Conservation (phyloP, 164 flowering plant species). For the Nymphaea colorata region DNA sequence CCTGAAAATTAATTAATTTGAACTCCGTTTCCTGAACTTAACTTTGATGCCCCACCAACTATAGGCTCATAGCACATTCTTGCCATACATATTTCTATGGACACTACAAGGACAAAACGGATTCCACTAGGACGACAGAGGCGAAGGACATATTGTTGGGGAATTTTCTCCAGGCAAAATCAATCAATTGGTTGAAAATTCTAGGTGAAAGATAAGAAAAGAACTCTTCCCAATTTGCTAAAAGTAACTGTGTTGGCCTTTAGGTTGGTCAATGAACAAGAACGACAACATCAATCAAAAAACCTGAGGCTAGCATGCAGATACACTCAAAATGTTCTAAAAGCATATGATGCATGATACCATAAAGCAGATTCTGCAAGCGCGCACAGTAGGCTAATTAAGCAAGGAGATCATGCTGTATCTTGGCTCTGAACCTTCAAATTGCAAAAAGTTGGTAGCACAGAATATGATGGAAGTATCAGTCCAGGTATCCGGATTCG, state of each 20-base stretch:
- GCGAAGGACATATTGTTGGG: neutral
- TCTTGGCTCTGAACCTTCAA: neutral
- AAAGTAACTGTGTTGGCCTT: too few relatives aligned
- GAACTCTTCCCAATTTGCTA: neutral
- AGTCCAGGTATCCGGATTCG: neutral
- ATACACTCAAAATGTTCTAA: neutral
- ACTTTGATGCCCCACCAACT: neutral
- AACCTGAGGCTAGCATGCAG: neutral
- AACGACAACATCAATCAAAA: neutral
- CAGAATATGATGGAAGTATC: neutral
- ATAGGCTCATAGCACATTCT: neutral
- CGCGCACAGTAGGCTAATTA: neutral
- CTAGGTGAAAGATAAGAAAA: neutral
- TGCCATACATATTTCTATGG: neutral
- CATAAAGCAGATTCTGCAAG: neutral
- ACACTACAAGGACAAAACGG: neutral
- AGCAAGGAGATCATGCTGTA: neutral
- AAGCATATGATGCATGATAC: neutral
- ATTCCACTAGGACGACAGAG: neutral
- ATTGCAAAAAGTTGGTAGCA: too few relatives aligned
- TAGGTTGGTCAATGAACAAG: neutral
- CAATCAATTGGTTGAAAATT: neutral
- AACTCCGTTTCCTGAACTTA: neutral
- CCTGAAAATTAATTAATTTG: too few relatives aligned
- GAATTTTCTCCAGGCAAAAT: neutral